These are phyloP conservation scores for Lepidopterella palustris DNA, from an alignment of 495 filamentous ascomycete genomes.

Conservation along the genomic window DNA sequence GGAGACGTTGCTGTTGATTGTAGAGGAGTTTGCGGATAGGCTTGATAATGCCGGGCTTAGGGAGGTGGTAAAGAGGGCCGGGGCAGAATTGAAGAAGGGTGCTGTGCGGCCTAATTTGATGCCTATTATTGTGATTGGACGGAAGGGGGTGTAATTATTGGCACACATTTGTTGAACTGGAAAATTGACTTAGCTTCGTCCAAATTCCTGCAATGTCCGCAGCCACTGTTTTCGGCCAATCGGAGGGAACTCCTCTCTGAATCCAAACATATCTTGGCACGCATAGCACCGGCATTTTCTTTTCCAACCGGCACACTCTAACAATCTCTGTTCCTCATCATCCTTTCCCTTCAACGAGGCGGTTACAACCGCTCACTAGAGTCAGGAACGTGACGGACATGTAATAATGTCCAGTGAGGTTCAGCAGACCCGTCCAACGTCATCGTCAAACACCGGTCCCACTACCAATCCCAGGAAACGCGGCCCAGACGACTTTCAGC, in stretches of 20 bases:
- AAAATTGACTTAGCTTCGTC: too few species aligned
- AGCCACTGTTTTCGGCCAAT: too few species aligned
- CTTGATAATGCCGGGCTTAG: not conserved
- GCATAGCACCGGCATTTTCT: too few species aligned
- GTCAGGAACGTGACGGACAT: too few species aligned
- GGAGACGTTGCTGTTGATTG: not conserved
- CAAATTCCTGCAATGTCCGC: too few species aligned
- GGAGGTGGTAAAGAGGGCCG: not conserved
- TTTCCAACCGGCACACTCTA: too few species aligned
- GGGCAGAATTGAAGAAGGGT: not conserved
- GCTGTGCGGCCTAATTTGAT: not conserved
- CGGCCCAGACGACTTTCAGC: conserved; percentile 26
- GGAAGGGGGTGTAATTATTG: not conserved
- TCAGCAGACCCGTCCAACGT: not conserved
- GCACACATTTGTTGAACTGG: too few species aligned
- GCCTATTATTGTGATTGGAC: not conserved
- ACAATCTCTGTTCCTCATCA: too few species aligned
- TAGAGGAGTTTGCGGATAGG: not conserved
- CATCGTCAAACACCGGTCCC: not conserved
- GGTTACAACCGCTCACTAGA: too few species aligned
- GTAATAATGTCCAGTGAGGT: not conserved
- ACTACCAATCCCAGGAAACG: not conserved
- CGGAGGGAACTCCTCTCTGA: too few species aligned
- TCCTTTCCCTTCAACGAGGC: too few species aligned
- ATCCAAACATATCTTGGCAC: too few species aligned